Percentiles rank a stretch among this genome's conserved stretches.
phyloP scores from a whole-genome alignment of 2,329 filamentous ascomycete genomes.

The Fusarium chaquense region DNA sequence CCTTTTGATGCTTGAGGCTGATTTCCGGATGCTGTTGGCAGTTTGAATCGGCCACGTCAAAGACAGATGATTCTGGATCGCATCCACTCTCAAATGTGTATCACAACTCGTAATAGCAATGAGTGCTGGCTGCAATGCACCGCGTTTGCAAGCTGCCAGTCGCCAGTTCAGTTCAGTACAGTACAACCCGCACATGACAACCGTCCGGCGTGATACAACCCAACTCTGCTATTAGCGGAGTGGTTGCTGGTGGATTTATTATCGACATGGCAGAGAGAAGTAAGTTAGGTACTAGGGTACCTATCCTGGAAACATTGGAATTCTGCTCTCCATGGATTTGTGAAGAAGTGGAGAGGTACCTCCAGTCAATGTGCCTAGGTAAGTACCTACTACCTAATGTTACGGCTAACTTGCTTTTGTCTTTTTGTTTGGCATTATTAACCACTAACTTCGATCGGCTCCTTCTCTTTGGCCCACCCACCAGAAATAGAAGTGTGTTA shows the following conservation, averaged over 20 bases:
- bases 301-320: background rate
- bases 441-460: background rate
- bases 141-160: slow-evolving; percentile 13
- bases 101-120: slow-evolving; percentile 31
- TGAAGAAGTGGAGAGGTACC: slow-evolving; percentile 4
- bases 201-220: background rate
- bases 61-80: background rate
- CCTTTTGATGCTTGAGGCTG: slow-evolving; percentile 7
- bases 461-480: background rate
- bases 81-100: slow-evolving; percentile 22
- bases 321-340: background rate
- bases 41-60: slow-evolving; percentile 5
- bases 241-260: background rate
- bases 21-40: slow-evolving; percentile 3
- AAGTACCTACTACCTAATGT: background rate
- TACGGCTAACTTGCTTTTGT: background rate
- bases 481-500: background rate
- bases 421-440: slow-evolving; percentile 3
- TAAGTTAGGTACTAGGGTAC: background rate
- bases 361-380: background rate
- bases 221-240: background rate
- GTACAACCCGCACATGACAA: no score
- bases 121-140: slow-evolving; percentile 4
- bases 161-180: background rate
- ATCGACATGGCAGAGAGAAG: background rate